Evolutionary conservation across 108 stramenopile genomes (phyloP), one percentile per base, ranked within the genome.

Genomic region (Cyclotella cryptica): DNA sequence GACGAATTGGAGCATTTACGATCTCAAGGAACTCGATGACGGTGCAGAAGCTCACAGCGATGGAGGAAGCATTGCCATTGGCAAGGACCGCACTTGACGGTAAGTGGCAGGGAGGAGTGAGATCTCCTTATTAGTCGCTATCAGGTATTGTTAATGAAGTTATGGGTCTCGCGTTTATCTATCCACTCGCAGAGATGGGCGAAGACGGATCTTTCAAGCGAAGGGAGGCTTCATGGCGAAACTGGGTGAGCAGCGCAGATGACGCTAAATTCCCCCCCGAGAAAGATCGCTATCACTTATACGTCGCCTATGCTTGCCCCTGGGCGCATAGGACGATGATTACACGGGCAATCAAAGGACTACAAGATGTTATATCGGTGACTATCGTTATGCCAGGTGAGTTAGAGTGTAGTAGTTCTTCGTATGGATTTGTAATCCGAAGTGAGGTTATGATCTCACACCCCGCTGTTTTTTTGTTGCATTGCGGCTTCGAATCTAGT

Each of bases 311-410:
- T 44, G 93, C 91, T 12, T 92, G 91, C 71, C 93, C 93, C 44
- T 89, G 93, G 67, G 89, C 90, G 63, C 94, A 97, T 65, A 80
- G 99, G 13, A 87, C 90, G 17, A 78, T 93, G 29, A 88, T 96
- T 26, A 87, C 95, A 24, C 88, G 95, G 57, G 84, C 87, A 15
- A 80, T 98, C 49, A 96, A 97, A 55, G 98, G 98, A 15, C 83
- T 99, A 27, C 87, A 98, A 54, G 90, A 96, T 75, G 90, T 93
- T 53, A 84, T 98, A 49, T 88, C 87, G 28, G 84, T 95, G 40
- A 95, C 94, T 0, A 71, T 88, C 59, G 92, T 93, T 26, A 90
- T 94, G 81, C 96, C 97, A 1, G 87, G 60, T 62, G 39, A 15
- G 60, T 6, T 40, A 7, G 28, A 18, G 15, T 13, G 35, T 35